phyloP scores from a whole-genome alignment of 2,329 filamentous ascomycete genomes.

The Cordyceps cicadae region DNA sequence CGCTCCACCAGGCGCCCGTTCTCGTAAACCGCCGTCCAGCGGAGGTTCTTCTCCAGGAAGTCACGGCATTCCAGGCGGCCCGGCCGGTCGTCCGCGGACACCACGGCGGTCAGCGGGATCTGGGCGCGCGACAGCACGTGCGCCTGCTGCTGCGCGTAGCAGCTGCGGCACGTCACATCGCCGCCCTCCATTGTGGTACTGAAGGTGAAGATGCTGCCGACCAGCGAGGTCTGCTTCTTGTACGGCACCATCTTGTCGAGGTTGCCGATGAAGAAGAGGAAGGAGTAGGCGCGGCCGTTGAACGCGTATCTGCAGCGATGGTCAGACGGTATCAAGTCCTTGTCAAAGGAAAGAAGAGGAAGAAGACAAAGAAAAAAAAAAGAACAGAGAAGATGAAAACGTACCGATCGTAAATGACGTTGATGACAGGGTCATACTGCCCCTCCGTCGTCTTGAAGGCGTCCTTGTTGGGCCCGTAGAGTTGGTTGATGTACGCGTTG shows the following conservation, averaged over 20 bases:
- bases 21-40: background rate
- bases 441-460: background rate
- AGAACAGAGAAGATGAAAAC: background rate
- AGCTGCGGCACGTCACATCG: background rate
- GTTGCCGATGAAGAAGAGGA: constrained; percentile 1
- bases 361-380: background rate
- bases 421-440: background rate
- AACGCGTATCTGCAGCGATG: background rate
- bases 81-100: background rate
- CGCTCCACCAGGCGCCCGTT: background rate
- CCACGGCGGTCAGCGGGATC: background rate
- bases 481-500: background rate
- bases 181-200: background rate
- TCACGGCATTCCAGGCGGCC: background rate
- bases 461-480: background rate
- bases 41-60: background rate
- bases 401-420: background rate
- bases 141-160: background rate
- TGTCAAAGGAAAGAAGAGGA: no score
- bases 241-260: background rate
- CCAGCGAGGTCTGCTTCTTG: background rate
- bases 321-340: no score
- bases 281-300: background rate
- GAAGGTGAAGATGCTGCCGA: background rate
- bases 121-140: background rate